Conservation (phyloP, 345 rosid species). For the Salix caprea region DNA sequence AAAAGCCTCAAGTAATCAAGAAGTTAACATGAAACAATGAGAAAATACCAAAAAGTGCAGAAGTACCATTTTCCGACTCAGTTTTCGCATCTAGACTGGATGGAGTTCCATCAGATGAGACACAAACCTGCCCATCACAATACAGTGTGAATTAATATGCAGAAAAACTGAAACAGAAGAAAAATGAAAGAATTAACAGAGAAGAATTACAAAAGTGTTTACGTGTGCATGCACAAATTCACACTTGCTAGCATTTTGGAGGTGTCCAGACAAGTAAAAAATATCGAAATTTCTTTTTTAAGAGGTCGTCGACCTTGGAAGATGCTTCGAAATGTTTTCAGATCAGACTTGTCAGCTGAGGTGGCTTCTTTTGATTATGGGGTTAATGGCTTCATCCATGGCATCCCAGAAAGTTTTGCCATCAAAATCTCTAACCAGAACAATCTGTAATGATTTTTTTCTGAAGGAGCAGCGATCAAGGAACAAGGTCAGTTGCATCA, state of each 20-base stretch:
- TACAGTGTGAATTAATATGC: not conserved
- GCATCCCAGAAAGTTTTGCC: constrained; percentile 97
- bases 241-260: constrained; percentile 71
- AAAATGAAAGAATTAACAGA: not conserved
- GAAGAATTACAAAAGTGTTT: not conserved
- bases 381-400: constrained; percentile 67
- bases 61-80: constrained; percentile 54
- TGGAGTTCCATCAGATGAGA: constrained; percentile 58
- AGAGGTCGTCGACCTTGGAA: constrained; percentile 66
- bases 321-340: constrained; percentile 55
- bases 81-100: constrained; percentile 49
- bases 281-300: constrained; percentile 61
- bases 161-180: not conserved
- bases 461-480: constrained; percentile 44
- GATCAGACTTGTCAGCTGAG: constrained; percentile 50
- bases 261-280: constrained; percentile 68
- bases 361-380: constrained; percentile 56
- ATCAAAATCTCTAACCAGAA: constrained; percentile 88
- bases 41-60: constrained; percentile 42
- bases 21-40: not conserved
- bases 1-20: not conserved
- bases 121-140: constrained; percentile 42
- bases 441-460: constrained; percentile 68
- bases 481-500: not conserved
- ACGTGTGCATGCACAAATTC: not conserved